Evolutionary conservation across 495 filamentous ascomycete species (phyloP), one percentile per base, ranked within the genome.

Genomic region (Venustampulla echinocandica): DNA sequence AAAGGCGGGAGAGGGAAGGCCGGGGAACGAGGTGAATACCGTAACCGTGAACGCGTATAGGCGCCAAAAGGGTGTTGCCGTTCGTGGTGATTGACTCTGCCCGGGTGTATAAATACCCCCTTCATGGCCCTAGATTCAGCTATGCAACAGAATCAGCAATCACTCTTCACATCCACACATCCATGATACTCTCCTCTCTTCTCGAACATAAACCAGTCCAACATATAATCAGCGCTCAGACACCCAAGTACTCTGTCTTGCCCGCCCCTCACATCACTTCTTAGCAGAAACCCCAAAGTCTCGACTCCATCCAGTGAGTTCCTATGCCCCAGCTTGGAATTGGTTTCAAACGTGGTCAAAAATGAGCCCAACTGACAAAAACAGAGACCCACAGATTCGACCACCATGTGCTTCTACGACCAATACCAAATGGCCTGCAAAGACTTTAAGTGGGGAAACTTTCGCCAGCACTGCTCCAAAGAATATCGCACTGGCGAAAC

Each of bases 401-500:
- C 78, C 83, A 85, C 62, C 81, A 84, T 70, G 92, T 96, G 62
- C 92, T 80, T 96, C 60, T 82, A 95, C 61, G 79, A 79, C 69
- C 63, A 81, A 68, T 78, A 85, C 62, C 59, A 87, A 52, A 49
- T 49, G 35, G 20, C n/a, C 32, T 98, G 92, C 69, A 82, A 82
- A 59, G 90, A 92, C 74, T 96, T 81, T 80, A 90, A 90, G 66
- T 98, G 93, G 92, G 85, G 86, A 55, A 81, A 81, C 65, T 96
- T 97, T 75, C 81, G 85, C 52, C 77, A 90, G 65, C 92, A 95
- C 55, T 98, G 93, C 79, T 81, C 84, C 63, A 85, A 84, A 67
- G 92, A 98, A 60, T 95, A 97, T 70, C 87, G 93, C 57, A 96
- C 84, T 40, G 92, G 92, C 61, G 92, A 98, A 75, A 97, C 92